phyloP scores from a whole-genome alignment of 2,329 filamentous ascomycete species.

The Xylariaceae sp. region DNA sequence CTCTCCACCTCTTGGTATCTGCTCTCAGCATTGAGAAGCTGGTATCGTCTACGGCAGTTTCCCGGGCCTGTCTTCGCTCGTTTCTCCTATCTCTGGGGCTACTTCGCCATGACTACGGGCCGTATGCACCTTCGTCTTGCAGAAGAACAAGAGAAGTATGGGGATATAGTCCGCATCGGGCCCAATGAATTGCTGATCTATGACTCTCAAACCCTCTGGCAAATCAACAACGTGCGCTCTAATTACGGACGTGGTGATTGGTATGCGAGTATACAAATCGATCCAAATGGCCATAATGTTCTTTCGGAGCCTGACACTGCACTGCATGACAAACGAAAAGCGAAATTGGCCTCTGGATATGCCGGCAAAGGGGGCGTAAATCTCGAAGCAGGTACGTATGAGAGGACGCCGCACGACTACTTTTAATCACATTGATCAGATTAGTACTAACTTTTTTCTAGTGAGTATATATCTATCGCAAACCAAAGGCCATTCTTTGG shows the following conservation, averaged over 20 bases:
- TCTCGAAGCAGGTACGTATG: constrained; percentile 16
- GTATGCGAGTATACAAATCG: constrained; percentile 24
- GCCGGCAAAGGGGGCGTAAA: constrained; percentile 26
- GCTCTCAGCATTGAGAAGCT: constrained; percentile 14
- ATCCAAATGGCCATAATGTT: constrained; percentile 25
- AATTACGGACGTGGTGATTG: constrained; percentile 24
- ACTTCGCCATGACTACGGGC: constrained; percentile 18
- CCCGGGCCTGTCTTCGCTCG: constrained; percentile 24
- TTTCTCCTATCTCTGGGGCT: constrained; percentile 27
- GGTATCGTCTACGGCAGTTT: constrained; percentile 26
- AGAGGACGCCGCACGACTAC: too few relatives aligned
- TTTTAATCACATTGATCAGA: too few relatives aligned
- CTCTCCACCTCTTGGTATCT: constrained; percentile 14
- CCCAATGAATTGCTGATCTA: constrained; percentile 26
- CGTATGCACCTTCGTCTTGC: constrained; percentile 17
- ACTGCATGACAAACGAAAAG: constrained; percentile 27
- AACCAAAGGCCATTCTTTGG: too few relatives aligned
- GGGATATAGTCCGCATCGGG: constrained; percentile 26
- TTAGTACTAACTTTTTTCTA: too few relatives aligned
- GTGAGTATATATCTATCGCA: too few relatives aligned
- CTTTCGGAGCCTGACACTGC: constrained; percentile 22
- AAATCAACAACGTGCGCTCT: constrained; percentile 27
- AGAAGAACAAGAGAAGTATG: constrained; percentile 24
- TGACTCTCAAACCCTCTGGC: constrained; percentile 24
- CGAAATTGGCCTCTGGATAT: constrained; percentile 23